Evolutionary conservation across 2,329 filamentous ascomycete genomes (phyloP).

Genomic region (Alternaria alternata): DNA sequence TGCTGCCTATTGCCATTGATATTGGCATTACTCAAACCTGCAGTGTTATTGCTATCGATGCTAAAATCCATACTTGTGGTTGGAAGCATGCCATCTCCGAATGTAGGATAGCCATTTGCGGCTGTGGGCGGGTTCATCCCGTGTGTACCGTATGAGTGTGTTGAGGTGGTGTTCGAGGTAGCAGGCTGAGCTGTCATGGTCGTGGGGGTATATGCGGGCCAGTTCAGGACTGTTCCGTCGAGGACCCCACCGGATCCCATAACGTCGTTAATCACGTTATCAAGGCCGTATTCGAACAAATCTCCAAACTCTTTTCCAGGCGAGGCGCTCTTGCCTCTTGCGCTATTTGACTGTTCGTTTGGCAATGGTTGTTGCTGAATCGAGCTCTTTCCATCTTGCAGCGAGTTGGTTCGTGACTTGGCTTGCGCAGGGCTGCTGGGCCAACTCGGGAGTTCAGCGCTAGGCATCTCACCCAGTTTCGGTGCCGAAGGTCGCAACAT

Average conservation of each 20-base stretch:
- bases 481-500: slow-evolving; percentile 40
- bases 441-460: slow-evolving; percentile 29
- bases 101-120: slow-evolving; percentile 24
- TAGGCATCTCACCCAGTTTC: slow-evolving; percentile 37
- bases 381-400: neutral
- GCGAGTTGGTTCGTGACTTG: neutral
- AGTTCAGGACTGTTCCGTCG: slow-evolving; percentile 16
- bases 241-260: slow-evolving; percentile 23
- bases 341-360: neutral
- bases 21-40: neutral
- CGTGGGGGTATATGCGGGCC: slow-evolving; percentile 1
- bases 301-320: slow-evolving; percentile 30
- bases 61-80: slow-evolving; percentile 30
- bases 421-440: slow-evolving; percentile 24
- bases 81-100: slow-evolving; percentile 25
- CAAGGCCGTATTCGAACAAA: slow-evolving; percentile 34
- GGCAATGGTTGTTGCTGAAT: slow-evolving; percentile 8
- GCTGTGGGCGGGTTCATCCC: slow-evolving; percentile 5
- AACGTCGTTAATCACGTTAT: slow-evolving; percentile 39
- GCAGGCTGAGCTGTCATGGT: neutral
- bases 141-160: slow-evolving; percentile 2
- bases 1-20: neutral
- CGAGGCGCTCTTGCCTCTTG: neutral
- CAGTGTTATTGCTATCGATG: slow-evolving; percentile 25
- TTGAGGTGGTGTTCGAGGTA: neutral